Conservation (phyloP, 106 monocot species). For the Amphibolis antarctica region DNA sequence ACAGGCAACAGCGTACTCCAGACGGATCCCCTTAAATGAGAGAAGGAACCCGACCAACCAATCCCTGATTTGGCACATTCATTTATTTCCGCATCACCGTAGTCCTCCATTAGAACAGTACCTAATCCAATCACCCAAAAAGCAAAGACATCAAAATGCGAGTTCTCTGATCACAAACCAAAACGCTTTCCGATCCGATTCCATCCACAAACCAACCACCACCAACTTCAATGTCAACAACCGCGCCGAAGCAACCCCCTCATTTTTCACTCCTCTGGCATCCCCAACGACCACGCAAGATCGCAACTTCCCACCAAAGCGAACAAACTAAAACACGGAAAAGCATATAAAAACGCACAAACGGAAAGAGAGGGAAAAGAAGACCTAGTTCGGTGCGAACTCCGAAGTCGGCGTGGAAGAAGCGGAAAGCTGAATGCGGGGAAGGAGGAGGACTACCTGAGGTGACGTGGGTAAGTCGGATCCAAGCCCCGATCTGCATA, state of each 20-base stretch:
- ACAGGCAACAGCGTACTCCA: not conserved
- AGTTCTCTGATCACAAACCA: too few species aligned
- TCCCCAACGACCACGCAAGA: not conserved
- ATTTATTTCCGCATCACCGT: not conserved
- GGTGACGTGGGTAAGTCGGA: not conserved
- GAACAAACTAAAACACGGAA: too few species aligned
- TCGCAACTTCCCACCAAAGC: too few species aligned
- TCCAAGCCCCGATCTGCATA: not conserved
- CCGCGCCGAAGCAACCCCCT: not conserved
- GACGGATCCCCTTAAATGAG: not conserved
- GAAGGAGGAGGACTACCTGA: not conserved
- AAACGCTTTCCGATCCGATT: too few species aligned
- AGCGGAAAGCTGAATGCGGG: not conserved
- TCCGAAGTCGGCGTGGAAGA: too few species aligned
- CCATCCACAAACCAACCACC: not conserved
- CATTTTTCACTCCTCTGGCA: not conserved
- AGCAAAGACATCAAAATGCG: too few species aligned
- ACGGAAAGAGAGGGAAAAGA: not conserved
- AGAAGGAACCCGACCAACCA: not conserved
- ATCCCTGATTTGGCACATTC: not conserved
- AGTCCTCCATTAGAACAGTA: too few species aligned
- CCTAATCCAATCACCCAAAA: too few species aligned
- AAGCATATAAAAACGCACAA: not conserved
- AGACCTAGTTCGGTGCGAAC: not conserved
- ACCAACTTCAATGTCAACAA: not conserved